These are phyloP conservation scores for Exophiala calicioides DNA, from an alignment of 2,329 filamentous ascomycete genomes.

Conservation along the genomic window DNA sequence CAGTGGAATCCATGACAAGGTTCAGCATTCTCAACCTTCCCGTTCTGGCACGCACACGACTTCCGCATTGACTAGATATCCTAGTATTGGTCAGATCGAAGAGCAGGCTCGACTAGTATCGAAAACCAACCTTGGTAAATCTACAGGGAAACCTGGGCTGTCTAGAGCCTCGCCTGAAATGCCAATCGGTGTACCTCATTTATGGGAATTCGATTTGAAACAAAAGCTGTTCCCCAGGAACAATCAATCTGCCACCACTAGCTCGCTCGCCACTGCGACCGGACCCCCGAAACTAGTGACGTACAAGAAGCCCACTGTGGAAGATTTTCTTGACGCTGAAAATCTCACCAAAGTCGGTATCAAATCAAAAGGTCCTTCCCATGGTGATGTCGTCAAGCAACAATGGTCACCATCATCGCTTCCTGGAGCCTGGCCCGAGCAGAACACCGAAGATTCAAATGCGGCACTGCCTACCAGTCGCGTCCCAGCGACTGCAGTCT, in stretches of 20 bases:
- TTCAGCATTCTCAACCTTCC: not conserved
- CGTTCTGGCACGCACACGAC: constrained; percentile 2
- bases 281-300: constrained; percentile 5
- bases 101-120: constrained; percentile 5
- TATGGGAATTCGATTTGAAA: no score
- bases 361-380: constrained; percentile 17
- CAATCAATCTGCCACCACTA: not conserved
- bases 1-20: constrained; percentile 12
- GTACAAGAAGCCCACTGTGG: constrained; percentile 19
- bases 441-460: constrained; percentile 15
- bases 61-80: constrained; percentile 24
- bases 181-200: no score
- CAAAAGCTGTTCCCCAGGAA: not conserved
- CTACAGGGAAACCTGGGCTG: no score
- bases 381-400: constrained; percentile 27
- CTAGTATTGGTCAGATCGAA: constrained; percentile 25
- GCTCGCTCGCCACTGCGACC: not conserved
- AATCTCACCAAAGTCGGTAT: not conserved
- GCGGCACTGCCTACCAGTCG: not conserved
- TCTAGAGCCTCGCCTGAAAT: no score
- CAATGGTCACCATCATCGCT: constrained; percentile 29
- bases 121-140: no score
- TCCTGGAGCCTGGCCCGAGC: constrained; percentile 19
- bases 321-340: constrained; percentile 9
- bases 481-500: not conserved